phyloP scores from a whole-genome alignment of 768 basidiomycete species.

The Boletus rex-veris region DNA sequence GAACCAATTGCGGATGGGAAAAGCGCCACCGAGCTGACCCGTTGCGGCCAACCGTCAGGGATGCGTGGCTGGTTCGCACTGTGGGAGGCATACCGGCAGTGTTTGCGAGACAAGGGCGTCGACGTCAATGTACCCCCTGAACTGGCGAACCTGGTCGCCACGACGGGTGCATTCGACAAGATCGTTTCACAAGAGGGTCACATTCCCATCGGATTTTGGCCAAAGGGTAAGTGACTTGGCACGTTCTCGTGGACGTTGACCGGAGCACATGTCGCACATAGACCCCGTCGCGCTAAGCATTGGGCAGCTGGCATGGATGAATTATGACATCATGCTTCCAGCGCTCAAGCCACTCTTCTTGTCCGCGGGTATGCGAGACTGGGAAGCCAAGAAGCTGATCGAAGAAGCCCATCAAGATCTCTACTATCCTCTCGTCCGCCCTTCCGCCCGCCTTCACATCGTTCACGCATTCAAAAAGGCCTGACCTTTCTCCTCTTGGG shows the following conservation, averaged over 20 bases:
- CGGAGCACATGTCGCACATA: constrained; percentile 23
- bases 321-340: constrained; percentile 61
- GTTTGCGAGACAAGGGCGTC: constrained; percentile 48
- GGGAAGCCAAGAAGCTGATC: constrained; percentile 53
- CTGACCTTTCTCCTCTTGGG: constrained; percentile 15
- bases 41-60: constrained; percentile 33
- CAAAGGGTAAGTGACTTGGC: constrained; percentile 43
- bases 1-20: constrained; percentile 48
- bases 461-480: constrained; percentile 47
- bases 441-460: constrained; percentile 55
- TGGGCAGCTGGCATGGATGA: constrained; percentile 73
- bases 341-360: constrained; percentile 60
- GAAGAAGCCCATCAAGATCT: constrained; percentile 63
- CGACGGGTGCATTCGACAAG: constrained; percentile 52
- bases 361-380: constrained; percentile 48
- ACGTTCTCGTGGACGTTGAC: constrained; percentile 10
- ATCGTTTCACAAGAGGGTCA: constrained; percentile 54
- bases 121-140: constrained; percentile 57
- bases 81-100: constrained; percentile 60
- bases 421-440: constrained; percentile 52
- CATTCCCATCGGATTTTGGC: constrained; percentile 70
- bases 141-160: constrained; percentile 47
- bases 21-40: constrained; percentile 35
- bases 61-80: constrained; percentile 60
- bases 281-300: constrained; percentile 59